These are phyloP conservation scores for Aspergillus carlsbadensis DNA, from an alignment of 495 filamentous ascomycete genomes.

Conservation along the genomic window DNA sequence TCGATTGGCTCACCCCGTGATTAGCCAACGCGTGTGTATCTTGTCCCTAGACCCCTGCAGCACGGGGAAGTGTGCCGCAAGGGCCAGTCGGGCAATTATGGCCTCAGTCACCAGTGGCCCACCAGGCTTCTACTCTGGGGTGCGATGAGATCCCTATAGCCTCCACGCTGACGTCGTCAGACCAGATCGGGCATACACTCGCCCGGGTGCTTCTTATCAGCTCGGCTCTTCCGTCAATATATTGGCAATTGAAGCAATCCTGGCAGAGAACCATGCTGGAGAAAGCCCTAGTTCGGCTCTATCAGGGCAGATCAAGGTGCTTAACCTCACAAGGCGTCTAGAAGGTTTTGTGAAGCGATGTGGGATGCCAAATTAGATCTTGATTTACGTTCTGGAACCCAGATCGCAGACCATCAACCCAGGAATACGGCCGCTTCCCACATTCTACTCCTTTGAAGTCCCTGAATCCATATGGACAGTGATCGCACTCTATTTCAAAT, in stretches of 20 bases:
- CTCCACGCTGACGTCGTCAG: constrained; percentile 13
- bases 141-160: constrained; percentile 7
- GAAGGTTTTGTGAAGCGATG: background rate
- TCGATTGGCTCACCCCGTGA: background rate
- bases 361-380: background rate
- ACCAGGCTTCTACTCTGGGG: constrained; percentile 11
- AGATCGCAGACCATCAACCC: background rate
- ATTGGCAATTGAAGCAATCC: constrained; percentile 14
- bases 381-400: background rate
- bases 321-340: background rate
- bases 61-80: constrained; percentile 27
- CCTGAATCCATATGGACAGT: too few relatives aligned
- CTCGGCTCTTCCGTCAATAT: constrained; percentile 13
- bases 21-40: background rate
- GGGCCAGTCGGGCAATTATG: constrained; percentile 20
- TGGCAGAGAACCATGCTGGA: background rate
- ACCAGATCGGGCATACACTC: background rate
- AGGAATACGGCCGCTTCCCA: too few relatives aligned
- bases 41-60: constrained; percentile 15
- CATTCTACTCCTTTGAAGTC: too few relatives aligned
- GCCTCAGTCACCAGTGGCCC: constrained; percentile 13
- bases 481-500: too few relatives aligned
- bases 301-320: background rate
- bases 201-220: background rate
- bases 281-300: background rate